Evolutionary conservation across 768 basidiomycete genomes (phyloP), one percentile per base, ranked within the genome.

Genomic region (Suillus hirtellus): DNA sequence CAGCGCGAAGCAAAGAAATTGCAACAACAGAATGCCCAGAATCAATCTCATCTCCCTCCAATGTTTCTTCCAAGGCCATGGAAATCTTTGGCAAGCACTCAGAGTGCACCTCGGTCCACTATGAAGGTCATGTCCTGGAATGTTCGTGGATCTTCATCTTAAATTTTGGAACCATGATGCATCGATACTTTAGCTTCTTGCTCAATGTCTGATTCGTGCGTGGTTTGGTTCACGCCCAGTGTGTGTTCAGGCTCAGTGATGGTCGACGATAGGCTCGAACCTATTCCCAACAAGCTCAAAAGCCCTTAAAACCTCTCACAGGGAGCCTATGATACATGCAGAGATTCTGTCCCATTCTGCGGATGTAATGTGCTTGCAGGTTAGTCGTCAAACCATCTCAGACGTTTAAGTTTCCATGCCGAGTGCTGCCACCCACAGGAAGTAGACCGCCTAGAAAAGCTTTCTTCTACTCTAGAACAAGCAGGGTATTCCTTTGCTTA

Each of bases 291-390:
- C 82, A n/a, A 92, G 91, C 67, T 86, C 71, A 27, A 77, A 92
- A 70, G 95, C 93, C 70, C 78, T 96, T 54, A 93, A 92, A 74
- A 89, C 86, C 54, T 72, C 70, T 24, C 86, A 90, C 71, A 81
- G 95, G 65, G 86, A 87, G 68, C 83, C 85, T 17, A 90, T 95
- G 90, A 77, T 94, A 15, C 82, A 86, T 63, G 78, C 81, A 56
- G 96, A 97, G 73, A 81, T 96, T n/a, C 74, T 85, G 17, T 82
- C 83, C 3, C 85, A 90, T 63, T 70, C 83, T n/a, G 86, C 91
- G 2, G 92, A 96, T 73, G 84, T 97, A 31, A 75, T 95, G 50
- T 96, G 95, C 72, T 82, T 97, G 50, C 95, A 97, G 81, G 95
- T 90, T 72, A 64, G 77, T 70, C 11, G 76, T 70, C 38, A 38